Percentiles rank a stretch among this genome's conserved stretches.
Conservation (phyloP, 2,329 filamentous ascomycete species). For the Stachybotrys chlorohalonatus region DNA sequence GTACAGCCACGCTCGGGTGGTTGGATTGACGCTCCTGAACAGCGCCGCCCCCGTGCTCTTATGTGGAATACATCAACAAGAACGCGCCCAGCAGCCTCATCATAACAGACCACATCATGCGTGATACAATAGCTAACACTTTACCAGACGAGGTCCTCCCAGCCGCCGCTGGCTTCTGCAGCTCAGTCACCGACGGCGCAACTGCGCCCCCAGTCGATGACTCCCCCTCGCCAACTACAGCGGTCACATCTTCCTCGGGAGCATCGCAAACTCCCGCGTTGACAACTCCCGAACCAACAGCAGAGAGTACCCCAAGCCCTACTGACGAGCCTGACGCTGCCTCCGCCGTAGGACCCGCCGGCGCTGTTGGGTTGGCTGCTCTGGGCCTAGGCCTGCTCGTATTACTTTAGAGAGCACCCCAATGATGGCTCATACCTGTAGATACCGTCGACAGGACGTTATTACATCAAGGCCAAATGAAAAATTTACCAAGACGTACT, state of each 20-base stretch:
- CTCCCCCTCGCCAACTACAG: not conserved
- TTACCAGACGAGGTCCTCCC: conserved; percentile 12
- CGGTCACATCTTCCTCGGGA: not conserved
- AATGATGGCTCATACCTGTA: no score
- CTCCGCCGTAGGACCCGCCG: not conserved
- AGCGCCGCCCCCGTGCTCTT: no score
- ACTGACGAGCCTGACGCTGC: not conserved
- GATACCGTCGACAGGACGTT: no score
- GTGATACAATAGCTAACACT: no score
- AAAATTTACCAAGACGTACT: no score
- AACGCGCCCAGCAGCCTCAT: no score
- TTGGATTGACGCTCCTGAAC: no score
- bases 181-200: conserved; percentile 5
- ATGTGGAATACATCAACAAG: no score
- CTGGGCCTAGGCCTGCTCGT: not conserved
- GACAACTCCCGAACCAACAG: not conserved
- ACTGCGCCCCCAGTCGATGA: conserved; percentile 5
- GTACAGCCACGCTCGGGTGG: no score
- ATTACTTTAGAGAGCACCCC: not conserved
- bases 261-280: not conserved
- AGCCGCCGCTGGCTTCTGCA: conserved; percentile 11
- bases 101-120: no score
- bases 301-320: not conserved
- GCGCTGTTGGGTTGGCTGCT: not conserved
- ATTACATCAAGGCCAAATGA: no score